phyloP scores from a whole-genome alignment of 169 alveolate species.

The Theileria luwenshuni region DNA sequence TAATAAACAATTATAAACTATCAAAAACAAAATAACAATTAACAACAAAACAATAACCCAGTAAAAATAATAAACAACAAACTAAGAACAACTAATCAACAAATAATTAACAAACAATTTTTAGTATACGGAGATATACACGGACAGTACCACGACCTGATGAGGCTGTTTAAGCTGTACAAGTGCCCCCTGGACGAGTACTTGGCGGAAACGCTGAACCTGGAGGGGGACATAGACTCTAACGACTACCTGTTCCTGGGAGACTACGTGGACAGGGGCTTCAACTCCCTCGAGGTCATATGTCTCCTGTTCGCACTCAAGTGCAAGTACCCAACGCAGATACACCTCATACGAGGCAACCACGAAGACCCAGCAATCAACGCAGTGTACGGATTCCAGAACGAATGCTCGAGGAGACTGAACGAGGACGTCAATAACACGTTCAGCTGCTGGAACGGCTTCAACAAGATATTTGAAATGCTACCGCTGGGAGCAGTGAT shows the following conservation, averaged over 20 bases:
- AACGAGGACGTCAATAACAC: slow-evolving; percentile 95
- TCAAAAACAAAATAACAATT: too few relatives aligned
- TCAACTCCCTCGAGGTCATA: slow-evolving; percentile 87
- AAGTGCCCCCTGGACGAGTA: slow-evolving; percentile 86
- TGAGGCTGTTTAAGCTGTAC: slow-evolving; percentile 91
- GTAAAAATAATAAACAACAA: slow-evolving; percentile 62
- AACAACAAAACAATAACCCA: too few relatives aligned
- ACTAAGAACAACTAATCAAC: too few relatives aligned
- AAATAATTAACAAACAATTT: not conserved
- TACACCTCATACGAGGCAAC: slow-evolving; percentile 97
- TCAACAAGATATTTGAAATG: slow-evolving; percentile 96
- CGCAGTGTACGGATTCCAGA: slow-evolving; percentile 97
- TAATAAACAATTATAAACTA: too few relatives aligned
- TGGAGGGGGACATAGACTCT: slow-evolving; percentile 95
- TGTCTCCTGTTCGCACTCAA: slow-evolving; percentile 95
- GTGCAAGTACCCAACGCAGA: slow-evolving; percentile 95
- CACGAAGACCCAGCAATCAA: slow-evolving; percentile 99
- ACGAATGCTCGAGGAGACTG: slow-evolving; percentile 96
- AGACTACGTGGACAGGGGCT: slow-evolving; percentile 99
- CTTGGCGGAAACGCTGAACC: slow-evolving; percentile 78
- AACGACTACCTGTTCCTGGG: slow-evolving; percentile 97
- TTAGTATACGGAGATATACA: slow-evolving; percentile 97
- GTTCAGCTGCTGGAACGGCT: slow-evolving; percentile 91
- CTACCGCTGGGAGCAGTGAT: slow-evolving; percentile 98
- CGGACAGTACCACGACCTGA: slow-evolving; percentile 97